Evolutionary conservation across 306 rosid species (phyloP).

Genomic region (Vigna radiata): DNA sequence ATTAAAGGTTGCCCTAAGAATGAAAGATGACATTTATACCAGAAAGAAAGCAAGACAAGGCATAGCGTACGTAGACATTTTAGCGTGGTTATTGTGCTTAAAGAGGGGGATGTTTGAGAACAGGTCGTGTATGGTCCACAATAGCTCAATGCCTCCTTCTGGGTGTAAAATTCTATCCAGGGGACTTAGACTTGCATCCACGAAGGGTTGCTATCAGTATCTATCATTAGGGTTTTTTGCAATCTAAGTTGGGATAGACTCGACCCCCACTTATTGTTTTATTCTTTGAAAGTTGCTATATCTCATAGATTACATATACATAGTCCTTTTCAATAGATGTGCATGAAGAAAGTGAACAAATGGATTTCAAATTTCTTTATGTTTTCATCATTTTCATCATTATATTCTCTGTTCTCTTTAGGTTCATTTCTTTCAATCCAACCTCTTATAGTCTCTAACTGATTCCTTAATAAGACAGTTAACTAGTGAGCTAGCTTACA

Average conservation of each 20-base stretch:
- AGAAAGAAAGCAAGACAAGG: conserved; percentile 53
- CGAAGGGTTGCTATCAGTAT: conserved; percentile 71
- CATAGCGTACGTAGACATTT: conserved; percentile 52
- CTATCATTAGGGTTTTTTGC: conserved; percentile 64
- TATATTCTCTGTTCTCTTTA: conserved; percentile 31
- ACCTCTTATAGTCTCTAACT: not conserved
- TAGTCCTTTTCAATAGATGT: conserved; percentile 57
- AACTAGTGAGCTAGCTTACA: too few species aligned
- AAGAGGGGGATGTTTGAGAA: conserved; percentile 46
- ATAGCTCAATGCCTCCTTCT: conserved; percentile 50
- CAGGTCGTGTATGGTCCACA: conserved; percentile 60
- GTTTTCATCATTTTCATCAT: conserved; percentile 34
- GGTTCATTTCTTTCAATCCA: not conserved
- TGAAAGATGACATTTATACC: conserved; percentile 51
- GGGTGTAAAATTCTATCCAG: conserved; percentile 58
- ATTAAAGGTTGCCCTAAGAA: conserved; percentile 55
- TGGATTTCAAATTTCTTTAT: conserved; percentile 41
- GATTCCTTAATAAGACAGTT: too few species aligned
- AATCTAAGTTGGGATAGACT: conserved; percentile 64
- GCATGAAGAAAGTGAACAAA: not conserved
- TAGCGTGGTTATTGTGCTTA: conserved; percentile 51
- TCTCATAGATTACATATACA: conserved; percentile 56
- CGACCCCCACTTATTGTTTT: conserved; percentile 65
- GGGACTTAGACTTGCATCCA: conserved; percentile 68
- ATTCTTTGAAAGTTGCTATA: conserved; percentile 53